phyloP scores from a whole-genome alignment of 2,329 filamentous ascomycete genomes.

The Ophiostoma sp. region DNA sequence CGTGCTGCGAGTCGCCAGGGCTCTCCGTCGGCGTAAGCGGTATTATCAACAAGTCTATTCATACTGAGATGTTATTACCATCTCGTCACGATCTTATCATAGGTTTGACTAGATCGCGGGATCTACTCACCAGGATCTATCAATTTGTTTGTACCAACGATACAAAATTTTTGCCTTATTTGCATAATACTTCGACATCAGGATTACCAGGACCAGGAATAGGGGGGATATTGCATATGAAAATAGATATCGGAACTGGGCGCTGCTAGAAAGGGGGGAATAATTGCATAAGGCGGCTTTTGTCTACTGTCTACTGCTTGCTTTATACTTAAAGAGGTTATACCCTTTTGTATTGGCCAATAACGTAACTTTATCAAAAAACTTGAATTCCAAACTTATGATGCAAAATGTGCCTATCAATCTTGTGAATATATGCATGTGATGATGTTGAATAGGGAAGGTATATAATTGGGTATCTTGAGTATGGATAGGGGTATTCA shows the following conservation, averaged over 20 bases:
- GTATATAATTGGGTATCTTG: neutral
- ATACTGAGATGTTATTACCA: neutral
- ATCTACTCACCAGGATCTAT: neutral
- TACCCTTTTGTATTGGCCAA: neutral
- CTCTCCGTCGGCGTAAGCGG: neutral
- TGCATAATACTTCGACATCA: neutral
- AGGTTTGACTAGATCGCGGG: no score
- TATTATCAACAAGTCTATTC: neutral
- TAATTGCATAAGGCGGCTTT: neutral
- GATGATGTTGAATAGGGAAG: neutral
- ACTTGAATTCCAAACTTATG: neutral
- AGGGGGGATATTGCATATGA: neutral
- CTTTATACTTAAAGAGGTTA: neutral
- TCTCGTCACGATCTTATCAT: neutral
- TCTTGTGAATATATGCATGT: neutral
- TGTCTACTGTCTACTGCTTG: neutral
- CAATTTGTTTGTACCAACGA: neutral
- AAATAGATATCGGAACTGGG: neutral
- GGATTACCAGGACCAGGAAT: neutral
- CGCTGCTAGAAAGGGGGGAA: neutral
- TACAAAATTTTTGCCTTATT: neutral
- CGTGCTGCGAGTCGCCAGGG: neutral
- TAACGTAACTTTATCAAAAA: neutral
- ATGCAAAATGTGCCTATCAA: neutral
- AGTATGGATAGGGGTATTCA: neutral